These are phyloP conservation scores for Plasmodium chabaudi DNA, from an alignment of 169 alveolate genomes.

Conservation along the genomic window DNA sequence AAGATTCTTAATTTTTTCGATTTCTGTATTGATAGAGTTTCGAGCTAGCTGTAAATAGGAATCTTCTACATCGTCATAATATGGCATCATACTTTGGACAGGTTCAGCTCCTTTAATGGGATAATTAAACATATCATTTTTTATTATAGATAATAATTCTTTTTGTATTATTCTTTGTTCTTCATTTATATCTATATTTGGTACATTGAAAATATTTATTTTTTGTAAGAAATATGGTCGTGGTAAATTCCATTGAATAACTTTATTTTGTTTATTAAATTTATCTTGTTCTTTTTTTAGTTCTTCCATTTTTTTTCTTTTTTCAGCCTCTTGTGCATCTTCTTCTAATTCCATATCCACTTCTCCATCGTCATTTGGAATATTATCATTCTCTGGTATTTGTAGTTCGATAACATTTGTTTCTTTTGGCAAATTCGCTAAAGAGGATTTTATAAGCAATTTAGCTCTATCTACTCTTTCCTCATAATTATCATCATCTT, in stretches of 20 bases:
- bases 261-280: slow-evolving; percentile 59
- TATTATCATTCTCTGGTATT: slow-evolving; percentile 51
- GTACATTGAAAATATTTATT: slow-evolving; percentile 16
- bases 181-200: not conserved
- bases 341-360: slow-evolving; percentile 29
- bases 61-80: not conserved
- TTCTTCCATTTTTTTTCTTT: slow-evolving; percentile 44
- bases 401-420: slow-evolving; percentile 80
- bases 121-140: slow-evolving; percentile 72
- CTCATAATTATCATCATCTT: slow-evolving; percentile 63
- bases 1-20: not conserved
- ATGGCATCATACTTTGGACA: slow-evolving; percentile 49
- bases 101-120: slow-evolving; percentile 57
- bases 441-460: slow-evolving; percentile 81
- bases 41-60: slow-evolving; percentile 22
- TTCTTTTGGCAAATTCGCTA: slow-evolving; percentile 83
- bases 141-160: slow-evolving; percentile 40
- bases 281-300: slow-evolving; percentile 32
- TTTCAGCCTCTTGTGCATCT: slow-evolving; percentile 52
- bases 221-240: slow-evolving; percentile 54
- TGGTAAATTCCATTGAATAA: slow-evolving; percentile 69
- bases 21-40: not conserved
- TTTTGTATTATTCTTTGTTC: slow-evolving; percentile 17
- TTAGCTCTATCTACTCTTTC: slow-evolving; percentile 86
- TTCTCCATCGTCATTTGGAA: slow-evolving; percentile 5